Conservation (phyloP, 2,329 filamentous ascomycete genomes). For the Penicillium sp. region DNA sequence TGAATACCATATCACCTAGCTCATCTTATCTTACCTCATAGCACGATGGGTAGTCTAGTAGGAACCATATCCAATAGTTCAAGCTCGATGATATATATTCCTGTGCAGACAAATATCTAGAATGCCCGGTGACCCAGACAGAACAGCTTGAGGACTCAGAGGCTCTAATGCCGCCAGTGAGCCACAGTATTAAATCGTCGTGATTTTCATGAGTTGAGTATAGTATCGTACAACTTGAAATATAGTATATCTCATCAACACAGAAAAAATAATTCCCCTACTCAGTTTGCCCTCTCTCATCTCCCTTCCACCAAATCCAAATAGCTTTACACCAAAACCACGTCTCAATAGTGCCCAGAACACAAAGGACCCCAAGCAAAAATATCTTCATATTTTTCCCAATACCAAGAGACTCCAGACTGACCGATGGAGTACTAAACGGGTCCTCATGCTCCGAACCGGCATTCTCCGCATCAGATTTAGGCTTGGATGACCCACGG, state of each 20-base stretch:
- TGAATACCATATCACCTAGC: too few relatives aligned
- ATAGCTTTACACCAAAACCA: constrained; percentile 37
- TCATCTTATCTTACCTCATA: too few relatives aligned
- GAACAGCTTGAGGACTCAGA: too few relatives aligned
- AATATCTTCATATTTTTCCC: constrained; percentile 32
- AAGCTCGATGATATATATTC: too few relatives aligned
- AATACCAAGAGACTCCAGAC: constrained; percentile 35
- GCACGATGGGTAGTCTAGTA: too few relatives aligned
- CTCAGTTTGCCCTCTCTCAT: background rate
- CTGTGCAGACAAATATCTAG: too few relatives aligned
- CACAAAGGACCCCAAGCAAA: constrained; percentile 30
- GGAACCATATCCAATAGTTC: too few relatives aligned
- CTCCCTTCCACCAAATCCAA: constrained; percentile 28
- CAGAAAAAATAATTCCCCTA: background rate
- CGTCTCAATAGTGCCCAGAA: constrained; percentile 40
- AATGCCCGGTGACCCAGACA: too few relatives aligned
- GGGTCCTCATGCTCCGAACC: background rate
- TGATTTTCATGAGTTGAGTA: too few relatives aligned
- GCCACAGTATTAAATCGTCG: too few relatives aligned
- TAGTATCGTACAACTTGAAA: background rate
- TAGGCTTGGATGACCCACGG: background rate
- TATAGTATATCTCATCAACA: background rate
- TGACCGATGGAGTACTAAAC: constrained; percentile 4
- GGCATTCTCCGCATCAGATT: background rate
- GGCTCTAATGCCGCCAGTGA: too few relatives aligned